Evolutionary conservation across 768 basidiomycete species (phyloP).

Genomic region (Boletus rufocinnamomeus): DNA sequence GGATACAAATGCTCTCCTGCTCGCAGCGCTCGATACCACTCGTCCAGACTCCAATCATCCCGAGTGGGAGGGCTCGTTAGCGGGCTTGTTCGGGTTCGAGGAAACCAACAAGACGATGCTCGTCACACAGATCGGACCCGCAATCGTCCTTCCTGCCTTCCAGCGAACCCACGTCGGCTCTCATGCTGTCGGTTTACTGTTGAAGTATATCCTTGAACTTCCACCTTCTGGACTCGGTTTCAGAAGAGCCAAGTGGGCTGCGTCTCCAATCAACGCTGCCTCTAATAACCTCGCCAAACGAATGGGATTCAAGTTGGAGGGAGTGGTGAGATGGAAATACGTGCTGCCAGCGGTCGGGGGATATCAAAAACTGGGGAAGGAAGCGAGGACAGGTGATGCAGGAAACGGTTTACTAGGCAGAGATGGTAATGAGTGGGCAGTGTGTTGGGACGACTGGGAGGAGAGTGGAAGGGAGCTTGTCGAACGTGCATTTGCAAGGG

Average conservation of each 20-base stretch:
- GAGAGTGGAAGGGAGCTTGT: constrained; percentile 35
- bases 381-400: constrained; percentile 27
- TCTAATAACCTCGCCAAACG: constrained; percentile 42
- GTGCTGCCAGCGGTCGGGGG: constrained; percentile 33
- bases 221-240: constrained; percentile 39
- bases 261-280: constrained; percentile 39
- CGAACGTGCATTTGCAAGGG: constrained; percentile 25
- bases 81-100: constrained; percentile 40
- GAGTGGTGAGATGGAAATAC: constrained; percentile 41
- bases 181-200: constrained; percentile 39
- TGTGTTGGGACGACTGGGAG: constrained; percentile 49
- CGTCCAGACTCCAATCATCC: constrained; percentile 30
- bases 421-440: constrained; percentile 36
- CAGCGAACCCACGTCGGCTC: constrained; percentile 45
- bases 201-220: constrained; percentile 36
- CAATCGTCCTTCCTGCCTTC: constrained; percentile 38
- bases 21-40: too few species aligned
- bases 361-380: constrained; percentile 31
- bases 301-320: constrained; percentile 51
- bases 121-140: constrained; percentile 35
- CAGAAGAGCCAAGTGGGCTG: constrained; percentile 51
- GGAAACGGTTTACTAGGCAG: constrained; percentile 28
- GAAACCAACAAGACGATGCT: constrained; percentile 22
- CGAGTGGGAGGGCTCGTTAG: constrained; percentile 35
- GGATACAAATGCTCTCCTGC: too few species aligned